Base-by-base conservation (phyloP, 2,329 filamentous ascomycete species). In the Fonsecaea erecta region DNA sequence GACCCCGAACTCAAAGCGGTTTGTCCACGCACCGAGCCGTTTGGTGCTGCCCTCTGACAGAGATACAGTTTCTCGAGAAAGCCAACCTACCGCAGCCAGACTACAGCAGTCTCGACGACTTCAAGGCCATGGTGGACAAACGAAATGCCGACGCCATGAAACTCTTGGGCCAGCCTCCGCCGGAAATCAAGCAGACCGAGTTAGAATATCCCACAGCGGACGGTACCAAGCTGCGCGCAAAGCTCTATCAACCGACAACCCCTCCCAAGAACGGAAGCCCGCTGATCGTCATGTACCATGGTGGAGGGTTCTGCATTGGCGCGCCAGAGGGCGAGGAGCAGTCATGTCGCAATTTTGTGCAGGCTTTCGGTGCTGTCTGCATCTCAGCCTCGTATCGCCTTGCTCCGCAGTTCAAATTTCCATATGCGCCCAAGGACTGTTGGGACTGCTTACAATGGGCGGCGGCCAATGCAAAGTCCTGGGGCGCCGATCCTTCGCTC, bases 401-500 rank as follows among this genome's bases (percentile, higher is more conserved):
- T 24, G 71, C 66, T 1, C 71, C 71, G 9, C 68, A 72, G 28
- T 68, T 60, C 60, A 68, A 67, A 52, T 73, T 72, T 48, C 71
- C 71, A 8, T 53, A 63, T 37, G 70, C 69, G n/a, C 52, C 63
- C 21, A 70, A 71, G 35, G 71, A 72, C 59, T 60, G 62, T 6
- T 71, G 68, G 68, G 71, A 72, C 40, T 63, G 65, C n/a, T 51
- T 73, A 46, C 68, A 64, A 52, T 71, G 69, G 69, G 68, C 68
- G 37, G 76, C 76, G 12, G 66, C 74, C 14, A 79, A 83, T 62
- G 78, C 80, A 18, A 65, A 68, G 14, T 64, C 62, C 37, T 71
- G 21, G 60, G 77, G 75, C 7, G 78, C 78, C 9, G 77, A 83
- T 62, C 77, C 79, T 0, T 72, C 74, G 4, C 74, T 75, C 12